Conservation (phyloP, 331 rosid species). For the Malus hybrid region DNA sequence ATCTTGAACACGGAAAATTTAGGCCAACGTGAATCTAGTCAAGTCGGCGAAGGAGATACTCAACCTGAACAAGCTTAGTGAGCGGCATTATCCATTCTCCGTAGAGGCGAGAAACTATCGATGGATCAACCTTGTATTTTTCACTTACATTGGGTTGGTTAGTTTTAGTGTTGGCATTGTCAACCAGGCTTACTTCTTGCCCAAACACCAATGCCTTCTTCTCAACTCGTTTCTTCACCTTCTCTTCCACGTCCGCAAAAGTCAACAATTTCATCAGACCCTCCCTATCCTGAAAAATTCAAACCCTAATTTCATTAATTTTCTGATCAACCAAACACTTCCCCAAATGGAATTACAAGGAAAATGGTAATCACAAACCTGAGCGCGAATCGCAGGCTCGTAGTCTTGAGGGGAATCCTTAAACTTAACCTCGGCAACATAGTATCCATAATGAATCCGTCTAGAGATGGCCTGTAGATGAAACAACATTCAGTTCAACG, state of each 20-base stretch:
- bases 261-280: conserved; percentile 84
- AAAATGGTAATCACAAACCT: conserved; percentile 29
- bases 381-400: conserved; percentile 63
- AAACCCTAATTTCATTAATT: neutral
- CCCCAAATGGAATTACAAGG: neutral
- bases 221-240: conserved; percentile 70
- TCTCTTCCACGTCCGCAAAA: conserved; percentile 54
- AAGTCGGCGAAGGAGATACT: conserved; percentile 71
- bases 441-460: conserved; percentile 87
- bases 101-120: conserved; percentile 46
- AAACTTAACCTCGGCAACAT: conserved; percentile 90
- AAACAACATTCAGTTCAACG: neutral
- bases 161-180: neutral
- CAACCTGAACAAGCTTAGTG: conserved; percentile 76
- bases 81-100: conserved; percentile 79
- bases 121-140: conserved; percentile 51
- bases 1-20: neutral
- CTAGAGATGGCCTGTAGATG: conserved; percentile 75
- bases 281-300: conserved; percentile 48
- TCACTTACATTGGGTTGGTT: neutral
- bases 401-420: conserved; percentile 63
- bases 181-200: conserved; percentile 41
- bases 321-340: neutral
- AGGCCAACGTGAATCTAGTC: conserved; percentile 26
- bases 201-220: conserved; percentile 73